Evolutionary conservation across 257 asterid genomes (phyloP).

Genomic region (Solanum pennellii): DNA sequence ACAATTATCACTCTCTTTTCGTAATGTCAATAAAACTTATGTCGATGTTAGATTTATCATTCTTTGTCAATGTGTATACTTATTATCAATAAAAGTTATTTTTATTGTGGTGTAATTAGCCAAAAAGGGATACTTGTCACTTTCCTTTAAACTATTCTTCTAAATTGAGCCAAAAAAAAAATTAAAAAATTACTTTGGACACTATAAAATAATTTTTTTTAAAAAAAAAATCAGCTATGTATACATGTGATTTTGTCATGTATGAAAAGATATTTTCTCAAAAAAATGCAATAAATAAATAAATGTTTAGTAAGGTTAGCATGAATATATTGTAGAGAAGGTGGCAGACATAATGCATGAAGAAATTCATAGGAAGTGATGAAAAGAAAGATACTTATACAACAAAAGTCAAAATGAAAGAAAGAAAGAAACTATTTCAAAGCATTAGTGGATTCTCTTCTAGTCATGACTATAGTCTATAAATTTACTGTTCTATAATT

Average conservation of each 20-base stretch:
- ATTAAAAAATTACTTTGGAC: too few species aligned
- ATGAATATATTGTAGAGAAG: background rate
- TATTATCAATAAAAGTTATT: too few species aligned
- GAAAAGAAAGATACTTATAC: background rate
- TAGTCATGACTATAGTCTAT: background rate
- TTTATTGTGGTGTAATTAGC: too few species aligned
- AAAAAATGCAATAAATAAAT: background rate
- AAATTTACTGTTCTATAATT: background rate
- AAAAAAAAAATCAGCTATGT: too few species aligned
- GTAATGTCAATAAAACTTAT: too few species aligned
- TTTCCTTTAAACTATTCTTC: too few species aligned
- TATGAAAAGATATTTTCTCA: background rate
- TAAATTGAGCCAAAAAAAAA: too few species aligned
- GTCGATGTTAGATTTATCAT: too few species aligned
- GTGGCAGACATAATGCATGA: background rate
- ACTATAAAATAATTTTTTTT: too few species aligned
- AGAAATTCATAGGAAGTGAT: background rate
- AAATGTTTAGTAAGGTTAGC: background rate
- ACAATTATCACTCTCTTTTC: too few species aligned
- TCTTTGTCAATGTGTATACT: accelerated
- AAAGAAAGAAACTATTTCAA: background rate
- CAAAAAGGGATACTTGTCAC: too few species aligned
- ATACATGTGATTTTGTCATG: background rate
- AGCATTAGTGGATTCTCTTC: background rate
- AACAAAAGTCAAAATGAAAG: background rate